phyloP scores from a whole-genome alignment of 352 stramenopile species.

The Stephanocyclus meneghinianus region DNA sequence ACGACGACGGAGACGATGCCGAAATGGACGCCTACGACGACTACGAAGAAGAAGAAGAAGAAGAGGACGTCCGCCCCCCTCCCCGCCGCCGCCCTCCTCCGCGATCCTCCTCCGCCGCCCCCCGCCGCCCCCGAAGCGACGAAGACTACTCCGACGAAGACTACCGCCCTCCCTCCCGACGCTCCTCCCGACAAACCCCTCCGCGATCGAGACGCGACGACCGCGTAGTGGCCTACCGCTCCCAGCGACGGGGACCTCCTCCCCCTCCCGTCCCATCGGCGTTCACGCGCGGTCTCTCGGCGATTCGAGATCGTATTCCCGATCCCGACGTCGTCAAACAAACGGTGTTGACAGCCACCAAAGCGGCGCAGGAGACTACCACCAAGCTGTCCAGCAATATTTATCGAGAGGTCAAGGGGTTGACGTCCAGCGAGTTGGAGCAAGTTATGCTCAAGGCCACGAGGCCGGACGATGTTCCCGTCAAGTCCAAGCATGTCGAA shows the following conservation, averaged over 20 bases:
- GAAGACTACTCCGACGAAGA: constrained; percentile 3
- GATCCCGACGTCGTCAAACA: constrained; percentile 66
- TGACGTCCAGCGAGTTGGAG: constrained; percentile 81
- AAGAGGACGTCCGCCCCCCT: constrained; percentile 9
- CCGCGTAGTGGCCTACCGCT: constrained; percentile 36
- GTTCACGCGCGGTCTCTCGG: constrained; percentile 69
- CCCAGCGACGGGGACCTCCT: constrained; percentile 21
- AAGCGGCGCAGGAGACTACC: constrained; percentile 60
- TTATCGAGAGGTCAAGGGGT: constrained; percentile 82
- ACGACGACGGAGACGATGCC: constrained; percentile 30
- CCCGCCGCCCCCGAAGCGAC: constrained; percentile 7
- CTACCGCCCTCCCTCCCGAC: constrained; percentile 4
- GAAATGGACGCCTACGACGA: constrained; percentile 33
- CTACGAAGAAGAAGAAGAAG: constrained; percentile 38
- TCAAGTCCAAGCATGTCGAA: constrained; percentile 84
- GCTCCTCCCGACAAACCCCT: neutral
- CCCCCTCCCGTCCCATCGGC: constrained; percentile 26
- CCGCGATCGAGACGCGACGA: constrained; percentile 16
- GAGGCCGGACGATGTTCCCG: constrained; percentile 72
- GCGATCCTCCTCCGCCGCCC: neutral
- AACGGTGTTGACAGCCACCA: constrained; percentile 55
- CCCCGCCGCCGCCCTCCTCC: neutral
- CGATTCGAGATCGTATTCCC: constrained; percentile 69
- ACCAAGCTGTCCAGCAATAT: constrained; percentile 72
- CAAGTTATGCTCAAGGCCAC: constrained; percentile 85